Conservation (phyloP, 352 stramenopile species). For the Phytopythium chamaehyphon region DNA sequence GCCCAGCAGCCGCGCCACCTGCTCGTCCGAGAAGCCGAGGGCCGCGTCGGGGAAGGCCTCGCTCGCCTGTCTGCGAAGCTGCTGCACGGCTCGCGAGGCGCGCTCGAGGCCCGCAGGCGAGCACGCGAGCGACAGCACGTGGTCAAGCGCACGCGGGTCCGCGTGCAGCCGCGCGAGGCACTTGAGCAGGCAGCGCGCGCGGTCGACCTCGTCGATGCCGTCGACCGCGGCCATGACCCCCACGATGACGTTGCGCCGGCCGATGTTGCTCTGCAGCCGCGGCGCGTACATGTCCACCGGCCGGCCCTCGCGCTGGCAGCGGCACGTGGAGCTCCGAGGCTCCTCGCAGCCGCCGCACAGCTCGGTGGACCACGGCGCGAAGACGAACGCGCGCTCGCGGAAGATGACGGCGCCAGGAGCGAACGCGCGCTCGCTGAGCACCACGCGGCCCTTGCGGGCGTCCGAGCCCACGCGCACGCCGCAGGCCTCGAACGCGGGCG, state of each 20-base stretch:
- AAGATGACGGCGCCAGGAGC: slow-evolving; percentile 67
- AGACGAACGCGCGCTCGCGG: slow-evolving; percentile 70
- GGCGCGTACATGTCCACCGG: slow-evolving; percentile 39
- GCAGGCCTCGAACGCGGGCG: slow-evolving; percentile 43
- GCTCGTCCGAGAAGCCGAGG: slow-evolving; percentile 39
- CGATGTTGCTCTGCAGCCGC: slow-evolving; percentile 33
- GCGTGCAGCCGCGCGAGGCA: slow-evolving; percentile 56
- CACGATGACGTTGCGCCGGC: slow-evolving; percentile 50
- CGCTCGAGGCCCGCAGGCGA: slow-evolving; percentile 28
- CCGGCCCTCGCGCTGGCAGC: slow-evolving; percentile 24
- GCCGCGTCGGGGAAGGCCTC: slow-evolving; percentile 39
- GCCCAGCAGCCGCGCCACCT: slow-evolving; percentile 63
- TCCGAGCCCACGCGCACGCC: slow-evolving; percentile 53
- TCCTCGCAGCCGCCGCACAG: slow-evolving; percentile 57
- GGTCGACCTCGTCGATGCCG: slow-evolving; percentile 65
- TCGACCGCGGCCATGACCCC: slow-evolving; percentile 49
- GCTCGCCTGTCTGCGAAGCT: slow-evolving; percentile 37
- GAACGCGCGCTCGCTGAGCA: slow-evolving; percentile 48
- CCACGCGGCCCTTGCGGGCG: slow-evolving; percentile 54
- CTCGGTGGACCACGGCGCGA: slow-evolving; percentile 60
- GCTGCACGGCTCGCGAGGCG: slow-evolving; percentile 30
- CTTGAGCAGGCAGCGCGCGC: slow-evolving; percentile 65
- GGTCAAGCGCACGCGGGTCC: slow-evolving; percentile 34
- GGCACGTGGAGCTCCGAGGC: slow-evolving; percentile 25
- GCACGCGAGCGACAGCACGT: slow-evolving; percentile 43